Base-by-base conservation (phyloP, 2,329 filamentous ascomycete genomes). In the Myrmaecium sp. region DNA sequence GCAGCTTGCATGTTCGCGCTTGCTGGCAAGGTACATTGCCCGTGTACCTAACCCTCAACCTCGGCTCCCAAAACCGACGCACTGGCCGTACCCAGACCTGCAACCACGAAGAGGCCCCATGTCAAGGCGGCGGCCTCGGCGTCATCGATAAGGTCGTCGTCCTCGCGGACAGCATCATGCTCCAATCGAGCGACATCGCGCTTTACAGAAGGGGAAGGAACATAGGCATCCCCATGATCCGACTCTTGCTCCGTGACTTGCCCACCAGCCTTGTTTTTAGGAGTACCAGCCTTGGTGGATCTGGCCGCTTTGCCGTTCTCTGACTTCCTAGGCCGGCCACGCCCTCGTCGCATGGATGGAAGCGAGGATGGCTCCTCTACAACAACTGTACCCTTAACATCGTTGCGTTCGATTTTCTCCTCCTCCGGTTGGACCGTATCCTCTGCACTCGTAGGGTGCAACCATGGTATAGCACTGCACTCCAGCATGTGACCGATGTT, bases 401-500 rank as follows among this genome's bases (percentile, higher is more conserved):
- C 19, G 4, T 33, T 29, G 24, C 42, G 41, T 7, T 28, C 33
- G 4, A 49, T 44, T 17, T 48, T 45, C 23, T 47, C 46, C 23
- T 43, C 41, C 10, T 41, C 31, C 17, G 36, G 35, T 4, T 13
- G 13, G 10, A 16, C 19, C 16, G 21, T 23, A 3, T 22, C 22
- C 5, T 17, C 17, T 2, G 26, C 17, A 6, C 36, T 33, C 10
- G 38, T 32, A 3, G n/a, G n/a, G n/a, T n/a, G n/a, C n/a, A n/a
- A n/a, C n/a, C n/a, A 44, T 5, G 42, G 40, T 5, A 52, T 30
- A 15, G 46, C 27, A 23, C 42, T 49, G 31, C 37, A 44, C 13
- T 46, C 37, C 5, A 71, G 40, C 35, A 73, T 62, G 6, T 60
- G 52, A n/a, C 50, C 46, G 0, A 60, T 53, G 35, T 67, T 58